Evolutionary conservation across 140 eudicot genomes (phyloP), one percentile per base, ranked within the genome.

Genomic region (Cichorium intybus): DNA sequence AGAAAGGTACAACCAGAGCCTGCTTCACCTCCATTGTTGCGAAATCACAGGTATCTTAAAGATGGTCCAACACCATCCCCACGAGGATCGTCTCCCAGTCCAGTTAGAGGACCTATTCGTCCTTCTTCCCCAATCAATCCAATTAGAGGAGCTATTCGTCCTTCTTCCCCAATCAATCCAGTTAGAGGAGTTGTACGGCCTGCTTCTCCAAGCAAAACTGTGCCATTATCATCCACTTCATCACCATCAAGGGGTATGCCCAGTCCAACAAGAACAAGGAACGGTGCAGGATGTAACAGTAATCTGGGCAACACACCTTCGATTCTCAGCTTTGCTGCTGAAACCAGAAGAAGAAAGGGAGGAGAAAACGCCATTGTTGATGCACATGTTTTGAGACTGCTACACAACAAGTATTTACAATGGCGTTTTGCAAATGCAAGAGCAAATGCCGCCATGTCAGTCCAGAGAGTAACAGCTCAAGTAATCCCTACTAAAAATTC

Each of bases 371-470:
- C 88, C 10, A 73, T 84, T 59, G 69, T 52, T 60, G 97, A 89
- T 75, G 99, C 95, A 16, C 95, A 89, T 80, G 80, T 68, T 3
- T 73, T 89, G 74, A 82, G 95, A 73, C 22, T 93, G 49, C 75
- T 85, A 14, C 82, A 93, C 72, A 88, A 86, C 75, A 81, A 88
- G 65, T 81, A 79, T 15, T 63, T 93, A 79, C 99, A 93, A 73
- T 93, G 99, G 99, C 76, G 99, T 46, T 89, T 81, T 59, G 86
- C 69, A 15, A 93, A 93, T 76, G 97, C 95, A 9, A 81, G 84
- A 79, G 95, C 81, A 17, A 88, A 88, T 69, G 81, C 85, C 66
- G 80, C 90, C 41, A 69, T 84, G 76, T 29, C 45, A 53, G 75
- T 64, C 41, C 92, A 86, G 83, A 79, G 75, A 60, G 72, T 62